phyloP scores from a whole-genome alignment of 106 monocot genomes.

The Dioscorea zingiberensis region DNA sequence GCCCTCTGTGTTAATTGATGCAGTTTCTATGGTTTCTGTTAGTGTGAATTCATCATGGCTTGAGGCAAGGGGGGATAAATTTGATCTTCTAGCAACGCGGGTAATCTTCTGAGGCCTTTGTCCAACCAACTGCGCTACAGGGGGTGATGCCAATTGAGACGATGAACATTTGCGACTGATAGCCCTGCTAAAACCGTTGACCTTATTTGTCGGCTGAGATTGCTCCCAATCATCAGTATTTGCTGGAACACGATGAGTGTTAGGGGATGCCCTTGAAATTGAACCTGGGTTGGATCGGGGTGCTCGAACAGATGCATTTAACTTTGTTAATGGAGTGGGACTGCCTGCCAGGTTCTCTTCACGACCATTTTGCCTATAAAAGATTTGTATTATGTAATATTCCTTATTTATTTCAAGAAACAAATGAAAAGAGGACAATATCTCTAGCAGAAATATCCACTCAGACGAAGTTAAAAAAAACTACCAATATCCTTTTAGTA shows the following conservation, averaged over 20 bases:
- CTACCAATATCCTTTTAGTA: too few species aligned
- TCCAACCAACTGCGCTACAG: constrained; percentile 48
- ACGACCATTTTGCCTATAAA: constrained; percentile 29
- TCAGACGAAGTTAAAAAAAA: too few species aligned
- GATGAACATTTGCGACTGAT: constrained; percentile 41
- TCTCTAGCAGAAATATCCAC: too few species aligned
- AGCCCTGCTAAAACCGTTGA: constrained; percentile 19
- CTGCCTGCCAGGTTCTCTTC: constrained; percentile 40
- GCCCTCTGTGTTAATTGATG: constrained; percentile 16
- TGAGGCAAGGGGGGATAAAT: constrained; percentile 35
- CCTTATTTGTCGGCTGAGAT: constrained; percentile 25
- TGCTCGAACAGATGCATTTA: constrained; percentile 38
- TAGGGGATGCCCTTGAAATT: constrained; percentile 31
- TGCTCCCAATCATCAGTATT: constrained; percentile 49
- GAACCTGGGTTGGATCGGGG: constrained; percentile 47
- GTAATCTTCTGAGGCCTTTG: constrained; percentile 22
- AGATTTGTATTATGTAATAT: too few species aligned
- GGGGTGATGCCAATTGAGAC: constrained; percentile 41
- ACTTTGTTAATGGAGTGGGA: constrained; percentile 26
- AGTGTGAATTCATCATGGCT: constrained; percentile 22
- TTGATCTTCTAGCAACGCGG: constrained; percentile 39
- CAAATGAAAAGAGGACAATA: too few species aligned
- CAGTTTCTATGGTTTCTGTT: constrained; percentile 26
- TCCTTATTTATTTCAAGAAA: too few species aligned
- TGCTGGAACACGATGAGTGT: constrained; percentile 14